Base-by-base conservation (phyloP, 2,329 filamentous ascomycete species). In the Alternaria postmessia region DNA sequence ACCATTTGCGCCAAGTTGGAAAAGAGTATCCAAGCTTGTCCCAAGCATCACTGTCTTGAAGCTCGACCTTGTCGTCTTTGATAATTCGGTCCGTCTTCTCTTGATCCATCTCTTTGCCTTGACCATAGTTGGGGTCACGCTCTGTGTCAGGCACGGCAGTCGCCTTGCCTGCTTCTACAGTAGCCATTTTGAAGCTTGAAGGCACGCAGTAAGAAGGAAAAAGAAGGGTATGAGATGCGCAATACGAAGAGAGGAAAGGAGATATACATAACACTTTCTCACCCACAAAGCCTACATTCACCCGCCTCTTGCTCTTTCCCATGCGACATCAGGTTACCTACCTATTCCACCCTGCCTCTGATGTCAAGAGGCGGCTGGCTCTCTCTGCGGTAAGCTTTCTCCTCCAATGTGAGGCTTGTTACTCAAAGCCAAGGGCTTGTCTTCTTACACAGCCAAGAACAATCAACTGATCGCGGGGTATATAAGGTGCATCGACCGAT, bases 1-100 rank as follows among this genome's bases (percentile, higher is more conserved):
- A 67, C 65, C 70, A 74, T 71, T 86, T 86, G 66, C 83, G 84
- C 76, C 73, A 76, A 5, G 71, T 73, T 0, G 82, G 70, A 66
- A 81, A 85, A 34, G 70, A 72, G 66, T 80, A 82, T 11, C 80
- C 84, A 24, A 85, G 80, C 24, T 75, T 70, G 16, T 81, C 73
- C 54, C 80, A 79, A 62, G 76, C 74, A 41, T 81, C 78, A 8
- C 57, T 65, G 57, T 82, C 80, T n/a, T 73, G 75, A 46, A 83
- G 72, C 51, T 59, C 75, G 26, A 70, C 49, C 53, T 75, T 76
- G 42, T 74, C 71, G 20, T 70, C 69, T 39, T 67, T 63, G 51
- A 72, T 54, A 32, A 71, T 63, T 26, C 68, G 66, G 32, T 70
- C 62, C n/a, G 63, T 65, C 32, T 69, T 62, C 38, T 68, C 60